Evolutionary conservation across 345 rosid species (phyloP), one percentile per base, ranked within the genome.

Genomic region (Atalantia buxifolia): DNA sequence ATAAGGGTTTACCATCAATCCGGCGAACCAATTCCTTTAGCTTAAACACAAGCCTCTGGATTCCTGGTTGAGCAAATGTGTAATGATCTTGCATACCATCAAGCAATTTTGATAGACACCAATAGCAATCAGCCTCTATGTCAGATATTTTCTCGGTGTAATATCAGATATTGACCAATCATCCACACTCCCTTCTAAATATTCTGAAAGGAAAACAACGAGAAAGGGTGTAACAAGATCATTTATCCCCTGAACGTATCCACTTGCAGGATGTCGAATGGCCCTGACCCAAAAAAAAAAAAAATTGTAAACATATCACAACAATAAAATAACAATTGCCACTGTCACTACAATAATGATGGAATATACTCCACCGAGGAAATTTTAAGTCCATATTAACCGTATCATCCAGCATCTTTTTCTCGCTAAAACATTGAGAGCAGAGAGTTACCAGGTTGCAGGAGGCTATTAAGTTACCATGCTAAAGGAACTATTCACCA

Each of bases 31-130:
- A 75, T 85, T 96, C 99, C 85, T 92, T 96, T 59, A 96, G 92
- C 91, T 92, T 96, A 88, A 91, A 94, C 82, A 96, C 99, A 85
- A 96, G 98, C 81, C 98, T 92, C 85, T 96, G 99, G 74, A 96
- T 96, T 85, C 99, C 99, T 30, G 99, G 99, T 83, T 96, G 98
- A 85, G 99, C 97, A 90, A 96, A 96, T 60, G 99, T 96, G 89
- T 96, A 96, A 82, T 96, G 98, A 81, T 94, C 99, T 91, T 96
- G 99, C 98, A 96, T 96, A 78, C 98, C 99, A 83, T 96, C 97
- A 36, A 96, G 91, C 77, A 96, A 89, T 87, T 94, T 93, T 72
- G 99, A 91, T 77, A 96, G 90, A 88, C 99, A 94, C 97, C 99
- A 91, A 80, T 94, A 96, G 84, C 99, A 94, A 83, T 94, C 99